Evolutionary conservation across 2,329 filamentous ascomycete species (phyloP), one percentile per base, ranked within the genome.

Genomic region (Trichoderma sp.): DNA sequence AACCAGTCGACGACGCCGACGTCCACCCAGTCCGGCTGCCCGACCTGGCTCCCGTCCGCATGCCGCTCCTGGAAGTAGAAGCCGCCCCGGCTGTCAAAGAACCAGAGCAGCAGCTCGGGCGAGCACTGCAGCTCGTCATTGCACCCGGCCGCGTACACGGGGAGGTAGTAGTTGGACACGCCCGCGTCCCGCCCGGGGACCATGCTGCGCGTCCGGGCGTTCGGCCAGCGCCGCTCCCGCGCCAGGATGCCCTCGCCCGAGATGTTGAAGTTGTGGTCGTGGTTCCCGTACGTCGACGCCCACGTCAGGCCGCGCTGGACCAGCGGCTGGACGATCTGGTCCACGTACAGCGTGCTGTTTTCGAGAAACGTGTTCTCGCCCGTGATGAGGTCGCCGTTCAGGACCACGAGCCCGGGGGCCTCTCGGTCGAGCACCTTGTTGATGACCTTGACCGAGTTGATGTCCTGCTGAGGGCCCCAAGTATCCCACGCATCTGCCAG

Each of bases 321-420:
- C 0, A 92, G 75, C 0, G 87, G 88, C 1, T 71, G 75, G 1
- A 89, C 84, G 10, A 89, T 81, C 69, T 82, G 75, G 68, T 90
- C 85, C 3, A 90, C 65, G 62, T 89, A 88, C 7, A 75, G 69
- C 0, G 84, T 87, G 63, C 72, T 74, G 70, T 89, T 89, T 4
- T 82, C 75, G 4, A 79, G 65, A 66, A 78, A 84, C 0, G 82
- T 82, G 64, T 87, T 86, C 66, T 91, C 88, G 45, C 89, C 88
- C 0, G 88, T 89, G 63, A 90, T 87, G 3, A 92, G 78, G 69
- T 92, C 90, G 15, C 90, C 89, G 63, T 91, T 92, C 30, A 92
- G 74, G 0, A 92, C 84, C 0, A 89, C 88, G 0, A 92, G 79
- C 45, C 86, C 79, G 0, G 85, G 82, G 0, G 72, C 70, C 65